A percentile compares a stretch with the other conserved stretches of the same genome.
These are phyloP conservation scores for Arthrobotrys sinensis DNA, from an alignment of 2,329 filamentous ascomycete species.

Conservation along the genomic window DNA sequence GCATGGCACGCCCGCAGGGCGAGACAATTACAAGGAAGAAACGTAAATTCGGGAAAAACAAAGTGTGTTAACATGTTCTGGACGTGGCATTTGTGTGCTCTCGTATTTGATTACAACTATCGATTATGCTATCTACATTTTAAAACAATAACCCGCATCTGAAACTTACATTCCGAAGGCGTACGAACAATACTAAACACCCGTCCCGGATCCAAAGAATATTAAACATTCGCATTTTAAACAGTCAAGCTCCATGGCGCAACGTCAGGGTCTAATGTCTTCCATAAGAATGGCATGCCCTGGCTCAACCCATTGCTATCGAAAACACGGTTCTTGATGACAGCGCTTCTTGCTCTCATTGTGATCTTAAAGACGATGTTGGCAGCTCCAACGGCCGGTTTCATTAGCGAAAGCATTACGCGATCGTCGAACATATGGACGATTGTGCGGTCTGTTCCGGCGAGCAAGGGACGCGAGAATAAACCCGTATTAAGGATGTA, in stretches of 20 bases:
- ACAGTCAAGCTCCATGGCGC: conserved; percentile 47
- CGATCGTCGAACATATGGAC: conserved; percentile 68
- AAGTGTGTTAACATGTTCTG: background rate
- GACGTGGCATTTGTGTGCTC: background rate
- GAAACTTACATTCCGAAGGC: background rate
- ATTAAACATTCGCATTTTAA: background rate
- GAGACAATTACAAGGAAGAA: conserved; percentile 12
- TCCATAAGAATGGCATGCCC: conserved; percentile 71
- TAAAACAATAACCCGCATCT: conserved; percentile 1
- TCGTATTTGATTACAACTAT: conserved; percentile 33
- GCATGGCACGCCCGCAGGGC: background rate
- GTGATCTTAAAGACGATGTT: conserved; percentile 66
- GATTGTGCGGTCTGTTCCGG: conserved; percentile 67
- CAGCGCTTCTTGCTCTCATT: conserved; percentile 68
- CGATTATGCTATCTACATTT: conserved; percentile 22
- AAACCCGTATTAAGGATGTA: conserved; percentile 67
- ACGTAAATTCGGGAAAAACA: background rate
- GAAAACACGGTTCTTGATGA: conserved; percentile 68
- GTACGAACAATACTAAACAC: conserved; percentile 7
- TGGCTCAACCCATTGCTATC: conserved; percentile 68
- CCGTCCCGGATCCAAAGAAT: background rate
- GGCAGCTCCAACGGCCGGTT: conserved; percentile 65
- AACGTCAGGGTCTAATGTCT: conserved; percentile 64
- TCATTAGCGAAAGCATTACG: conserved; percentile 66
- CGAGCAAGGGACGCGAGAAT: conserved; percentile 69